Conservation (phyloP, 495 filamentous ascomycete genomes). For the Aspergillus steynii region DNA sequence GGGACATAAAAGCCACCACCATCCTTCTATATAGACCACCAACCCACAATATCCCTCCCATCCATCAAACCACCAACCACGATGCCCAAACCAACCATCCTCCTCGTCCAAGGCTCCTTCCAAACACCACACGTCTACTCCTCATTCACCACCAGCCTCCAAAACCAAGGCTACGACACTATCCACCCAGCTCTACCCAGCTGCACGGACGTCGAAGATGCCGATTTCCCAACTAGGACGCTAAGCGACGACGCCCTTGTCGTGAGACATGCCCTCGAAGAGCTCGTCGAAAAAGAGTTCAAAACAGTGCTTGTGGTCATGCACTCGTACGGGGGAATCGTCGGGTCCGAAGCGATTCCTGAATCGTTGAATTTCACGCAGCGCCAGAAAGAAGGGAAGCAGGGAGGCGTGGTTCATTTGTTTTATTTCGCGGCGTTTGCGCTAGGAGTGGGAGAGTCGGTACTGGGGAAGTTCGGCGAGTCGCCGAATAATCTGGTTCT, state of each 20-base stretch:
- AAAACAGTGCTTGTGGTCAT: constrained; percentile 6
- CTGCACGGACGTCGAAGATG: constrained; percentile 8
- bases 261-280: constrained; percentile 4
- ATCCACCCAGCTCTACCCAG: constrained; percentile 7
- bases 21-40: too few relatives aligned
- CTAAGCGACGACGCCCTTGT: constrained; percentile 1
- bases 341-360: constrained; percentile 11
- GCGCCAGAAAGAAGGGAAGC: constrained; percentile 4
- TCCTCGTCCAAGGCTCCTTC: constrained; percentile 12
- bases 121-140: constrained; percentile 12
- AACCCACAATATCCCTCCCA: background rate
- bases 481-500: constrained; percentile 7
- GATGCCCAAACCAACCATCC: constrained; percentile 3
- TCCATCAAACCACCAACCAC: background rate
- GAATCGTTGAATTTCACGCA: constrained; percentile 1
- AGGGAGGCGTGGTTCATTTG: constrained; percentile 6
- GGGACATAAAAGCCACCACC: background rate
- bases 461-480: constrained; percentile 11
- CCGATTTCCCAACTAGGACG: constrained; percentile 6
- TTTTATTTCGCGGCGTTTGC: constrained; percentile 11
- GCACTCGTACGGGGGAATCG: constrained; percentile 13
- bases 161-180: constrained; percentile 1
- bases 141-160: background rate
- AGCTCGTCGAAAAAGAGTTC: constrained; percentile 4
- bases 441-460: background rate